Conservation (phyloP, 2,329 filamentous ascomycete species). For the Alternaria triticimaculans region DNA sequence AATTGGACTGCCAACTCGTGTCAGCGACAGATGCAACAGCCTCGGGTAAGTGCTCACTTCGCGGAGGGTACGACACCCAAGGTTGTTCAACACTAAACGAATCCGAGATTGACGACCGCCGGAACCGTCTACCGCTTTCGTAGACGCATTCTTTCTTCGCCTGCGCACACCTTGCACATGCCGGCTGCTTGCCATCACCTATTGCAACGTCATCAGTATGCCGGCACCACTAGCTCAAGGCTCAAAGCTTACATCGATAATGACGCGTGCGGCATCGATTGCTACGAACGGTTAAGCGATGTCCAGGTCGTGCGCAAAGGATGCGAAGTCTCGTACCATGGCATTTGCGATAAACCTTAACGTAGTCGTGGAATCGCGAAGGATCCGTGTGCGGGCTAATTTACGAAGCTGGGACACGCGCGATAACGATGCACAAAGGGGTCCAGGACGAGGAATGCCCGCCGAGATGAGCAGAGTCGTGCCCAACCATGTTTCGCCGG, state of each 20-base stretch:
- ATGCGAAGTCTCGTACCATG: constrained; percentile 35
- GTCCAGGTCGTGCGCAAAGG: not conserved
- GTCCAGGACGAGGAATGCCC: constrained; percentile 17
- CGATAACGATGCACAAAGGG: not conserved
- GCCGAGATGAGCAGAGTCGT: constrained; percentile 14
- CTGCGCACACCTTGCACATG: constrained; percentile 42
- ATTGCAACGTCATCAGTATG: constrained; percentile 19
- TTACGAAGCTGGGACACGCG: constrained; percentile 22
- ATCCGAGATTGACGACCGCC: constrained; percentile 44
- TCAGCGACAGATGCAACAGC: constrained; percentile 12
- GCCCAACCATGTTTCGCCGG: constrained; percentile 20
- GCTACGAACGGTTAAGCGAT: constrained; percentile 31
- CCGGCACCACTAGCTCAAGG: not conserved
- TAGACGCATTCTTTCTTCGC: constrained; percentile 44
- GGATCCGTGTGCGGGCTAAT: constrained; percentile 13
- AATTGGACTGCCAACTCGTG: constrained; percentile 40
- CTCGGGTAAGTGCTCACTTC: constrained; percentile 25
- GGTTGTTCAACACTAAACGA: constrained; percentile 40
- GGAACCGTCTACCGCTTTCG: constrained; percentile 44
- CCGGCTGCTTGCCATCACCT: constrained; percentile 47
- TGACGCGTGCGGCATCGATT: constrained; percentile 49
- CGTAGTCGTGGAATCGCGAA: not conserved
- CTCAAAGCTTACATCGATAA: constrained; percentile 40
- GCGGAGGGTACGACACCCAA: constrained; percentile 46
- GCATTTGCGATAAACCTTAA: constrained; percentile 30